Percentiles rank a stretch among this genome's conserved stretches.
Conservation (phyloP, 805 yeast genomes). For the Candida silvicultrix region DNA sequence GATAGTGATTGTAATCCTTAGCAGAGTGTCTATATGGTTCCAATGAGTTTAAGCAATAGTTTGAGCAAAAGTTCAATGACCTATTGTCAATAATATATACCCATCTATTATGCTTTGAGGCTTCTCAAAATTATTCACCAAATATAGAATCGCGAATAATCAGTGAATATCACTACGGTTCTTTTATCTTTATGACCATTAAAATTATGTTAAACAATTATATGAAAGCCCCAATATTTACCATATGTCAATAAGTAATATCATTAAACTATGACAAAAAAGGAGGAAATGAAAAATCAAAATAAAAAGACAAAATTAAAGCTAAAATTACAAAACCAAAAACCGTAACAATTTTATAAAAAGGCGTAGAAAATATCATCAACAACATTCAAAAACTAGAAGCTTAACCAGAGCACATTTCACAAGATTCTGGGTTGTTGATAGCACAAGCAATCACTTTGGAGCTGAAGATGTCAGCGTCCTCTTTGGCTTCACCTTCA, state of each 20-base stretch:
- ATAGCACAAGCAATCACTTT: slow-evolving; percentile 96
- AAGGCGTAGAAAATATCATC: background rate
- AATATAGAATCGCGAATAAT: background rate
- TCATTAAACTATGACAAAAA: background rate
- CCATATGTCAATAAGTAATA: background rate
- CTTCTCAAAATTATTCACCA: background rate
- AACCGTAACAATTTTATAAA: background rate
- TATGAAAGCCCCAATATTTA: background rate
- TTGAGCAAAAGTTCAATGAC: no score
- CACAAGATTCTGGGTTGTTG: slow-evolving; percentile 94
- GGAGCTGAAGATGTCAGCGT: slow-evolving; percentile 70
- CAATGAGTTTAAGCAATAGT: no score
- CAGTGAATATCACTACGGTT: background rate
- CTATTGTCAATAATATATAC: no score
- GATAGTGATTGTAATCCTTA: no score
- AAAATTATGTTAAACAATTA: background rate
- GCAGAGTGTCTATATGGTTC: no score
- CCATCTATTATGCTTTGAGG: no score
- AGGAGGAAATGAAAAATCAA: background rate
- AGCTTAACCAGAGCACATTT: slow-evolving; percentile 93
- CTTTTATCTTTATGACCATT: background rate
- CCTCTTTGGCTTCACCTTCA: slow-evolving; percentile 21
- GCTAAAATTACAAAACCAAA: background rate
- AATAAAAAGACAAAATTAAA: background rate
- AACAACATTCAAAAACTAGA: background rate